These are phyloP conservation scores for Globisporangium rhizosaccharum DNA, from an alignment of 352 stramenopile species.

Conservation along the genomic window DNA sequence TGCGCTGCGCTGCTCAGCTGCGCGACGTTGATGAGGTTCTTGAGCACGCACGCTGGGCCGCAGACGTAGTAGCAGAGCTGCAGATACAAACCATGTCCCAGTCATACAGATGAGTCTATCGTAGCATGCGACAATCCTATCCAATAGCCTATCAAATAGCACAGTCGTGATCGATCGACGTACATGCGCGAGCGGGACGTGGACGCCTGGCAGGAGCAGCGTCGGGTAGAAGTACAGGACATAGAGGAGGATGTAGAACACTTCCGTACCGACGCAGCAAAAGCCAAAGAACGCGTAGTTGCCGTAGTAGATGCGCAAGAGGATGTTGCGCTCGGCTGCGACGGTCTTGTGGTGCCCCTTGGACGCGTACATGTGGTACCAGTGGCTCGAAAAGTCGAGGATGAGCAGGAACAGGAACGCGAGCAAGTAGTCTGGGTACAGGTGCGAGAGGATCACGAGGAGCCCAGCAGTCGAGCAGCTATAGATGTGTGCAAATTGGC, in stretches of 20 bases:
- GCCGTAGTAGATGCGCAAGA: constrained; percentile 93
- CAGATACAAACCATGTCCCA: constrained; percentile 3
- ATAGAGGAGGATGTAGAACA: constrained; percentile 92
- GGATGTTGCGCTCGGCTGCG: constrained; percentile 88
- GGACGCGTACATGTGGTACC: constrained; percentile 97
- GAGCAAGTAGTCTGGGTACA: constrained; percentile 86
- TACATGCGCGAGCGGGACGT: constrained; percentile 58
- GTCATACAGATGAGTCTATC: constrained; percentile 8
- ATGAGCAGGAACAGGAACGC: constrained; percentile 90
- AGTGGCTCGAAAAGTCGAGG: constrained; percentile 97
- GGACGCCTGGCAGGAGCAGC: constrained; percentile 45
- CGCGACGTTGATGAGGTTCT: constrained; percentile 91
- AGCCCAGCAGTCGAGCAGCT: constrained; percentile 94
- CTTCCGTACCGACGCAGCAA: constrained; percentile 89
- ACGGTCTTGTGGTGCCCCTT: constrained; percentile 95
- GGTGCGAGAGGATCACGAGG: constrained; percentile 90
- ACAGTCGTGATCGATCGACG: neutral
- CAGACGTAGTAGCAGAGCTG: constrained; percentile 85
- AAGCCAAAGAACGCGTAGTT: constrained; percentile 92
- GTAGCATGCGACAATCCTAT: neutral
- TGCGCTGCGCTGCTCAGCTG: constrained; percentile 85
- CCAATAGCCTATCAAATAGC: neutral
- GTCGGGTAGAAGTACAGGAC: constrained; percentile 79
- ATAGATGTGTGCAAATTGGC: neutral
- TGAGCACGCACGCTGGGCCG: constrained; percentile 86